Evolutionary conservation across 768 basidiomycete genomes (phyloP), one percentile per base, ranked within the genome.

Genomic region (Pilatotrama ljubarskyi): DNA sequence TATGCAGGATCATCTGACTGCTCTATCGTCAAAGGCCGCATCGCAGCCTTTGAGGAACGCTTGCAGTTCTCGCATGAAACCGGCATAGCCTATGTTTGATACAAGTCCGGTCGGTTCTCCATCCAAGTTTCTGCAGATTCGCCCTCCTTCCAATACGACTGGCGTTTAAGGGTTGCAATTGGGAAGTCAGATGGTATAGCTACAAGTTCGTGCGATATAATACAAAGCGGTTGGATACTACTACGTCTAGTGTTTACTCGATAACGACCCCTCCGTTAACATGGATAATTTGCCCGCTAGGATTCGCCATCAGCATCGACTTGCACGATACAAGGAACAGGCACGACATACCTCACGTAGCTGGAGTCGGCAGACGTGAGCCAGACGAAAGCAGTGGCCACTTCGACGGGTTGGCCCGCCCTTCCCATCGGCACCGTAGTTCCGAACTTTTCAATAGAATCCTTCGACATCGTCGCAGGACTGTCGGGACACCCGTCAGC

Each of bases 361-460:
- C 77, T 76, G 15, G 78, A 77, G 62, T 80, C 80, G 2, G 73
- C 73, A n/a, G 75, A 76, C 10, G 78, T 76, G 18, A 82, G 72
- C 73, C 78, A 82, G 25, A 82, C 80, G 56, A 77, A 77, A 29
- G 73, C 73, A 2, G 81, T 79, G 8, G 81, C 82, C 17, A 79
- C 69, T 64, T 83, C 81, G 46, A 82, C 70, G 4, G 82, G 82
- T 65, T 82, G 82, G 14, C 80, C 81, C 0, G 80, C 75, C 41
- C 82, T 72, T 2, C 76, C 77, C 66, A 82, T 80, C 4, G 81
- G 77, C 0, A 75, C 72, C 2, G 41, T 66, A 7, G 52, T 65
- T 5, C 73, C 74, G 46, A 77, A 76, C 4, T 58, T 61, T 47
- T 74, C 65, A 44, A 74, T 71, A 2, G 69, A 66, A 4, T 73